These are phyloP conservation scores for Cajanus cajan DNA, from an alignment of 306 rosid species.

Conservation along the genomic window DNA sequence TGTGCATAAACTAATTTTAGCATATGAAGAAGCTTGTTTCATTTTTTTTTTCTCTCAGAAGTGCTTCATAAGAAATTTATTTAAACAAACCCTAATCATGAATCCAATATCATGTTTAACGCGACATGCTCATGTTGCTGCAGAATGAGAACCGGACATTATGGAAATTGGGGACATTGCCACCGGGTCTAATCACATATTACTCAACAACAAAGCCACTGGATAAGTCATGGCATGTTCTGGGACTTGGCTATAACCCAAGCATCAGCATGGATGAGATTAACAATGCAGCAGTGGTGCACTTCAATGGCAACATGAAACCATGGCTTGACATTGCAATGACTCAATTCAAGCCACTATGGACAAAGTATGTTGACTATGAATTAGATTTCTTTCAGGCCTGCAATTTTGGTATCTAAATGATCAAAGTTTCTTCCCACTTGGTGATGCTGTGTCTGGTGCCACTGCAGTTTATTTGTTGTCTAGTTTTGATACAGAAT, in stretches of 20 bases:
- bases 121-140: conserved; percentile 27
- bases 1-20: too few species aligned
- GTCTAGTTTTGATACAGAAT: conserved; percentile 33
- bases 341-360: conserved; percentile 73
- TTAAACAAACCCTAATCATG: too few species aligned
- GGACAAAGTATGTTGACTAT: conserved; percentile 82
- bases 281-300: conserved; percentile 79
- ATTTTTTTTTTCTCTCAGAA: too few species aligned
- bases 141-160: conserved; percentile 82
- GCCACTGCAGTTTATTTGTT: conserved; percentile 32
- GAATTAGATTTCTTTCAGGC: conserved; percentile 76
- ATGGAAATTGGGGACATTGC: conserved; percentile 86
- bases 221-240: conserved; percentile 89
- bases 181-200: conserved; percentile 80
- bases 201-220: conserved; percentile 80
- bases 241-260: conserved; percentile 90
- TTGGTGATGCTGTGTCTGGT: conserved; percentile 29
- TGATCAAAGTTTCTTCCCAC: conserved; percentile 21
- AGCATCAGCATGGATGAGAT: conserved; percentile 82
- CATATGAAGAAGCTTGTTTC: too few species aligned
- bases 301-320: conserved; percentile 86
- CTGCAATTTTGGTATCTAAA: conserved; percentile 77
- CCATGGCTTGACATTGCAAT: conserved; percentile 95
- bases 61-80: too few species aligned
- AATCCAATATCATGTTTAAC: neutral